Evolutionary conservation across 2,329 filamentous ascomycete species (phyloP), one percentile per base, ranked within the genome.

Genomic region (Fusarium albidum): DNA sequence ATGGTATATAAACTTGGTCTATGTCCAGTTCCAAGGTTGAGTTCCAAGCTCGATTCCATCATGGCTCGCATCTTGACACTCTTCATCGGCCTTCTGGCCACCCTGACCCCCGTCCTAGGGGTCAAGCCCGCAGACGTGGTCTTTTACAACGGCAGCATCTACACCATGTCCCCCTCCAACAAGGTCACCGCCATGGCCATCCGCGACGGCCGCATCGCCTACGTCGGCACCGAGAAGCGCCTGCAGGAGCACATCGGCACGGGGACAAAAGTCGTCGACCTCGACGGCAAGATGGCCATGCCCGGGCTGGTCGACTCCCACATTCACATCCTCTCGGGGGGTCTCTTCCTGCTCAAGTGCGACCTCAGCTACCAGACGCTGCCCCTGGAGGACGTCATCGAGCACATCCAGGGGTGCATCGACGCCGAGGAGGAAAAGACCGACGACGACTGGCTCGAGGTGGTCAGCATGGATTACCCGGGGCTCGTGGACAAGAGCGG

Each of bases 271-370:
- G 58, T 69, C 4, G 41, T 69, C 17, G 57, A 68, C 32, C 66
- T 68, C 10, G 32, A 67, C 14, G 66, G 66, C 10, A 63, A 60
- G 28, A 68, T 69, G 66, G 65, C 62, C n/a, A 69, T 69, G 66
- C 66, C 66, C 5, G 66, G 66, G 7, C 55, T 69, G 32, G 52
- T 69, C 10, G 67, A 69, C 11, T 65, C 66, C 1, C 67, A 69
- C 39, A 69, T 69, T 64, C 67, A 69, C 28, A 28, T 66, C 14
- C 17, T 66, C 0, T 61, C 60, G 0, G 67, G 66, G 6, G 66
- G 67, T 3, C 47, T 55, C 5, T 61, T 47, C 38, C 59, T 69
- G 6, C 45, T 68, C 10, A 68, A 68, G 32, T 69, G 67, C 49
- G 56, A 65, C 33, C 48, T 69, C 9, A 68, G 57, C 50, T 69